Base-by-base conservation (phyloP, 192 early-diverging fungal genomes). In the Paraglomus brasilianum region DNA sequence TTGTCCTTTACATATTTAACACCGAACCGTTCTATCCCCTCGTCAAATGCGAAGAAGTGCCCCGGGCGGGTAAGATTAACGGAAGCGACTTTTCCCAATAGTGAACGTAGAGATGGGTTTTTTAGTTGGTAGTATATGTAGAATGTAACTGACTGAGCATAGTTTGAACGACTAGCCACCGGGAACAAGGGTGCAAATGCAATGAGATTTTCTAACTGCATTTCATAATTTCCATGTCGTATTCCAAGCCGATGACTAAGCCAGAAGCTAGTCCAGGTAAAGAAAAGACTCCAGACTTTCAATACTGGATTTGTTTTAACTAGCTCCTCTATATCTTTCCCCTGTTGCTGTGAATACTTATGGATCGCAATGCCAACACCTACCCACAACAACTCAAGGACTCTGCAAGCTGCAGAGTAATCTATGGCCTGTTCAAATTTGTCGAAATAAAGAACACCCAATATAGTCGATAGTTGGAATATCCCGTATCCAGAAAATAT, bases 101-200 rank as follows among this genome's bases (percentile, higher is more conserved):
- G 11, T 5, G 8, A n/a, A 38, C 40, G 0, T 38, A 65, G 19
- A 2, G 47, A 1, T 49, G 30, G 36, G n/a, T 8, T 49, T 49
- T 19, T 47, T 8, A 8, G 17, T 4, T 42, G 13, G 17, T 7
- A 40, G n/a, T n/a, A 63, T 24, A 44, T 43, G 13, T 45, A 45
- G 11, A 44, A 63, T 42, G 58, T 60, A 3, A 60, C 58, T 9
- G 38, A 60, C 19, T 40, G 24, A 40, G 58, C 17, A 65, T 65
- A 65, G 39, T 49, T 65, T 11, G 8, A 13, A 14, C 42, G 36
- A 2, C 63, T n/a, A 19, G 30, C 2, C 1, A 65, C 39, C 15
- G 47, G 45, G 19, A 65, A 65, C n/a, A 65, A 24, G 6, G 47
- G 24, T 49, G 47, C 63, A 65, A 65, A 65, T 47, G n/a, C 47